Base-by-base conservation (phyloP, 2,329 filamentous ascomycete genomes). In the Cadophora sp. region DNA sequence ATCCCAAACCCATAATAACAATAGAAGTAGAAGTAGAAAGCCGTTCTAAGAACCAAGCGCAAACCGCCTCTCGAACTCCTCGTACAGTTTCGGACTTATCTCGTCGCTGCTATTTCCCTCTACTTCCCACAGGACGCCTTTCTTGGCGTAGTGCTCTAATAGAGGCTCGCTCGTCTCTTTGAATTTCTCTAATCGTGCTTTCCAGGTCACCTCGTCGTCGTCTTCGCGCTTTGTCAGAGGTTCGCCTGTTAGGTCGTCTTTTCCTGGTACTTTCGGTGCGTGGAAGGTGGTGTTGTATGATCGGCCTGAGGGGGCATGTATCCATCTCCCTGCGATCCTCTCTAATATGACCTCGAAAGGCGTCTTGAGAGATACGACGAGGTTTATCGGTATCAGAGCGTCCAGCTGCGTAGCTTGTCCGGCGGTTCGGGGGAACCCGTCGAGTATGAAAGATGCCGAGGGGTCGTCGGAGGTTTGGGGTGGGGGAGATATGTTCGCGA, bases 211-310 rank as follows among this genome's bases (percentile, higher is more conserved):
- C 73, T 96, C 91, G 66, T 89, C 91, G 77, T 99, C 96, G 76
- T 99, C 96, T 8, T 90, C 84, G 64, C 96, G 85, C 77, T 96
- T 91, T 5, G 91, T 90, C 69, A 99, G 84, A 24, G 85, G 83
- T 78, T 99, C 96, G 18, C 96, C 96, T 0, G 96, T 99, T 58
- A 97, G 77, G 78, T 99, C 96, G 79, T 99, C 96, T 72, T 84
- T 87, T 30, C 96, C 95, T 0, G 88, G 80, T 1, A 94, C 88
- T 72, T 90, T 91, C 0, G 96, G 96, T 8, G 91, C 86, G 76
- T 98, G 94, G 83, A 97, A 99, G 0, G 89, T 89, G 2, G 94
- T 96, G 79, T 99, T 99, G 83, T 99, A 99, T 18, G 97, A 91
- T 33, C 96, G 87, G 1, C 96, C 96, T 0, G 93, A 97, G 0